Conservation (phyloP, 208 protist species). For the Leishmania gerbilli region DNA sequence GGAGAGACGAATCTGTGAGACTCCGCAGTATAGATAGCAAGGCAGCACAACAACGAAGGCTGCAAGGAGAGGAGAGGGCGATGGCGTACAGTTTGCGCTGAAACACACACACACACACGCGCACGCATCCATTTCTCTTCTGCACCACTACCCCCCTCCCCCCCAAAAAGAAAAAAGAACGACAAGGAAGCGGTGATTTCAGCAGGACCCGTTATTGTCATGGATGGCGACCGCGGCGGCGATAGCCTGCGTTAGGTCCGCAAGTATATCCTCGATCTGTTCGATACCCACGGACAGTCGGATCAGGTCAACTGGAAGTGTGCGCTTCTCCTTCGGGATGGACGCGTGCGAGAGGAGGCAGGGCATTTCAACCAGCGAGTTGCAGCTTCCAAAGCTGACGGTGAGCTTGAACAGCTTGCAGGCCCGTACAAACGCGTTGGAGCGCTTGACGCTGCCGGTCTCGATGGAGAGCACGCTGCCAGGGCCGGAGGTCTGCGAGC, state of each 20-base stretch:
- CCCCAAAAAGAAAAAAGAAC: not conserved
- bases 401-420: constrained; percentile 92
- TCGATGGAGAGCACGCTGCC: constrained; percentile 79
- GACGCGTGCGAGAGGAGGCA: constrained; percentile 95
- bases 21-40: not conserved
- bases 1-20: not conserved
- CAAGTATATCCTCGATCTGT: constrained; percentile 91
- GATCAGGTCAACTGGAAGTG: constrained; percentile 86
- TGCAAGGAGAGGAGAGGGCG: not conserved
- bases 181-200: not conserved
- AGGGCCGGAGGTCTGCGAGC: constrained; percentile 55
- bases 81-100: not conserved
- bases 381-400: constrained; percentile 94
- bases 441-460: constrained; percentile 59
- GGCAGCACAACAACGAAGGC: not conserved
- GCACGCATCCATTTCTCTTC: not conserved
- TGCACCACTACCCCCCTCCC: not conserved
- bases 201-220: constrained; percentile 22
- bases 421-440: constrained; percentile 79
- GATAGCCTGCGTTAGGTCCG: constrained; percentile 84
- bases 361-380: constrained; percentile 93
- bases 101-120: not conserved
- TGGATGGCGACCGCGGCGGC: constrained; percentile 41
- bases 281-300: constrained; percentile 95
- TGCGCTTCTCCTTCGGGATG: constrained; percentile 92